Evolutionary conservation across 345 rosid genomes (phyloP), one percentile per base, ranked within the genome.

Genomic region (Brassica rapa): DNA sequence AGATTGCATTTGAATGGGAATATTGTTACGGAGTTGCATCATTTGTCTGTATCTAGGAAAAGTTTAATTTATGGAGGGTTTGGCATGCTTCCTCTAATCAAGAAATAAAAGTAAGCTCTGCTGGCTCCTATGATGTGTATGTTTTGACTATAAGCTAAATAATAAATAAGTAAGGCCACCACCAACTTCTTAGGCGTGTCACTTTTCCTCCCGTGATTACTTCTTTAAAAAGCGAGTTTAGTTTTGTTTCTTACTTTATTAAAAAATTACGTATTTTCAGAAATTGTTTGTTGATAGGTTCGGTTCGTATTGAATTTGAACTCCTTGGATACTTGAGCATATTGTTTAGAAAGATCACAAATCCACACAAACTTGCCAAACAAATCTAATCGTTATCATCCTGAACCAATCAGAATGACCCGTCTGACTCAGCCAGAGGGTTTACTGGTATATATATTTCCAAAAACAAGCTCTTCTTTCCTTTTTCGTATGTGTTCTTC

Each of bases 401-500:
- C 12, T 32, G 1, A 32, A 51, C 75, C 56, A 51, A 46, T 77
- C 15, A 35, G 0, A 35, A 25, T 33, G 55, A 76, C 30, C 68
- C 73, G 8, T 75, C 68, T 29, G 79, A 76, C 11, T 75, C 73
- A 59, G 60, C 79, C 5, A 67, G 10, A 57, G 11, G 43, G 9
- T 56, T 66, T 37, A 15, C 1, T 66, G 43, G 29, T 41, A 10
- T 46, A 46, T 68, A 0, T 23, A 57, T 41, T 29, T 39, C 46
- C 1, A 63, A 67, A 67, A 7, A 8, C 15, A 23, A 3, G 62
- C 8, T 46, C 53, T 25, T 59, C 25, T 12, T 68, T 29, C 68
- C 51, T 46, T 30, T 46, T 68, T 1, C 3, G 46, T 19, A 39
- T 60, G 62, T 68, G 25, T 70, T 53, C 6, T 67, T 41, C 67